phyloP scores from a whole-genome alignment of 2,329 filamentous ascomycete species.

The Calycina herbarum region DNA sequence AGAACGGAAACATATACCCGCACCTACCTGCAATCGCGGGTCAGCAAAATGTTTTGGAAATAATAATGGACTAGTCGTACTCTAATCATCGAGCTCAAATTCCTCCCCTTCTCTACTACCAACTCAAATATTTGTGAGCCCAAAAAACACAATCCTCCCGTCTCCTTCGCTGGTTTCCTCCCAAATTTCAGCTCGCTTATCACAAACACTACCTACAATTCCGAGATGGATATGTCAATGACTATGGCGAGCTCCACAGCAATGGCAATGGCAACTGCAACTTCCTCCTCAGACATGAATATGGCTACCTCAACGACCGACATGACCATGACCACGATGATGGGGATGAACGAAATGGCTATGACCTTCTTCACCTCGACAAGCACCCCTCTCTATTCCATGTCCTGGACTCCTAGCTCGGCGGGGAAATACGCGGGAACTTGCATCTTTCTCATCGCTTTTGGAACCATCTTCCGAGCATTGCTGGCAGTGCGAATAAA shows the following conservation, averaged over 20 bases:
- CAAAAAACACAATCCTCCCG: too few species aligned
- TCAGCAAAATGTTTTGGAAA: too few species aligned
- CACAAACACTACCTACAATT: too few species aligned
- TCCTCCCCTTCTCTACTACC: too few species aligned
- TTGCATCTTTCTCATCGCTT: conserved; percentile 84
- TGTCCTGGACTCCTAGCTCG: conserved; percentile 70
- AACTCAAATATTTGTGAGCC: too few species aligned
- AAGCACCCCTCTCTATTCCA: conserved; percentile 64
- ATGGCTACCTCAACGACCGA: neutral
- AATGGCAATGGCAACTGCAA: neutral
- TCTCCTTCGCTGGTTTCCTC: too few species aligned
- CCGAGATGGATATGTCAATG: too few species aligned
- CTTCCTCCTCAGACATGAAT: neutral
- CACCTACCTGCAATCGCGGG: too few species aligned
- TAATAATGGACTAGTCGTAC: too few species aligned
- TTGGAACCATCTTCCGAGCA: conserved; percentile 68
- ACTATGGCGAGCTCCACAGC: neutral
- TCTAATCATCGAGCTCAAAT: too few species aligned
- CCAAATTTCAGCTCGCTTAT: too few species aligned
- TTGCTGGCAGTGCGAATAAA: conserved; percentile 62
- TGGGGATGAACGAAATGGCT: conserved; percentile 45
- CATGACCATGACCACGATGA: conserved; percentile 49
- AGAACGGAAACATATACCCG: too few species aligned
- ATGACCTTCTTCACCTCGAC: conserved; percentile 67
- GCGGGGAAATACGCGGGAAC: conserved; percentile 79